These are phyloP conservation scores for Arthrobotrys iridis DNA, from an alignment of 2,329 filamentous ascomycete genomes.

Conservation along the genomic window DNA sequence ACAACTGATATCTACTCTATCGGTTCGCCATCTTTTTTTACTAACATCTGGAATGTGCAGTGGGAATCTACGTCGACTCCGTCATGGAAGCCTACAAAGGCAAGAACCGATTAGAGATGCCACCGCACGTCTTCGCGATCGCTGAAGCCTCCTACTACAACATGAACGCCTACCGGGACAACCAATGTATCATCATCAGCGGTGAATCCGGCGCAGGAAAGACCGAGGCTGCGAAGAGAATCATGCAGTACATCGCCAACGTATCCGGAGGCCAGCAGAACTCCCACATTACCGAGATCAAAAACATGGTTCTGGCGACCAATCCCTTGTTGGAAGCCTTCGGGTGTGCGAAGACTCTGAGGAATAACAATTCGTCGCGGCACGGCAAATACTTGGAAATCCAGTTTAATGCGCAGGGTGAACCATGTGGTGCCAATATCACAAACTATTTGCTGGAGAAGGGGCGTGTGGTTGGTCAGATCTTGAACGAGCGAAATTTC, in stretches of 20 bases:
- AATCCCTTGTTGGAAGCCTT: conserved; percentile 99
- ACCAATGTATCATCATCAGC: conserved; percentile 98
- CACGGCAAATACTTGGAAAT: conserved; percentile 99
- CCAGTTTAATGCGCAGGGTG: conserved; percentile 94
- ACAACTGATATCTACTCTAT: not conserved
- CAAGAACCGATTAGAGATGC: conserved; percentile 94
- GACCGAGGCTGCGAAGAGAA: conserved; percentile 99
- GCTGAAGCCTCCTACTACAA: conserved; percentile 83
- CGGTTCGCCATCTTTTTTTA: no score
- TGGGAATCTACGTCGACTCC: conserved; percentile 95
- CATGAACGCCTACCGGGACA: conserved; percentile 94
- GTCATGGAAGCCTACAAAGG: conserved; percentile 99
- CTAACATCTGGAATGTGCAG: conserved; percentile 71
- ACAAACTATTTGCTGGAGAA: conserved; percentile 94
- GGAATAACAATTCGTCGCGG: conserved; percentile 98
- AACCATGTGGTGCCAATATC: conserved; percentile 98
- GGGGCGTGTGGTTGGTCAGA: conserved; percentile 97
- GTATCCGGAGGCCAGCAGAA: conserved; percentile 80
- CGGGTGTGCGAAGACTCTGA: conserved; percentile 97
- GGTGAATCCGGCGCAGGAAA: conserved; percentile 98
- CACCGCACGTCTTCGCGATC: conserved; percentile 97
- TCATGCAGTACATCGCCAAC: conserved; percentile 99
- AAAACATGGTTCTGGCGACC: conserved; percentile 96
- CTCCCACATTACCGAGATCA: conserved; percentile 92
- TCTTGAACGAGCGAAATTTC: conserved; percentile 96